Conservation (phyloP, 2,329 filamentous ascomycete species). For the Penicillium oxalicum region DNA sequence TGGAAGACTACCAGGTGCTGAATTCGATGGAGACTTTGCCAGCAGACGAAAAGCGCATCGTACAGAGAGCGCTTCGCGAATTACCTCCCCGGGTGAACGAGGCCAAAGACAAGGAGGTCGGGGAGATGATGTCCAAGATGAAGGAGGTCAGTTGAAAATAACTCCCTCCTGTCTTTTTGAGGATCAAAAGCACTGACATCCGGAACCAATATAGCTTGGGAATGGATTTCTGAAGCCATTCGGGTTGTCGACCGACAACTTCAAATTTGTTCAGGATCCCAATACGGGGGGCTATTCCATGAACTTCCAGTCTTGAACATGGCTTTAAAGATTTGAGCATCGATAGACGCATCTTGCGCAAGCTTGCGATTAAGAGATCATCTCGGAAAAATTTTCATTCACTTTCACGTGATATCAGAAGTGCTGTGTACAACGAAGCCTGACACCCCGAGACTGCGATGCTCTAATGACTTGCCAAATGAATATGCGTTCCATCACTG, state of each 20-base stretch:
- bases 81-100: conserved; percentile 66
- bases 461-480: too few species aligned
- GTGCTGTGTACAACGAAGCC: too few species aligned
- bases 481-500: too few species aligned
- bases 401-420: too few species aligned
- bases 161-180: background rate
- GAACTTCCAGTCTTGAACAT: conserved; percentile 57
- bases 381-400: too few species aligned
- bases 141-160: conserved; percentile 57
- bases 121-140: conserved; percentile 95
- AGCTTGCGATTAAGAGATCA: too few species aligned
- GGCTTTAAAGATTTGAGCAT: too few species aligned
- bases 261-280: conserved; percentile 88
- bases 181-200: conserved; percentile 1
- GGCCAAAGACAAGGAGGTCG: conserved; percentile 81
- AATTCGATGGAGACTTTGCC: conserved; percentile 56
- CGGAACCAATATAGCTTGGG: conserved; percentile 54
- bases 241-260: conserved; percentile 88
- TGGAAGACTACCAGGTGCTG: conserved; percentile 71
- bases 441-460: too few species aligned
- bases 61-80: conserved; percentile 58
- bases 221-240: conserved; percentile 91
- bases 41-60: conserved; percentile 59
- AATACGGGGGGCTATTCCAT: conserved; percentile 88
- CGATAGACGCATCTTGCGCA: too few species aligned